These are phyloP conservation scores for Saturnispora saitoi DNA, from an alignment of 805 yeast species.

Conservation along the genomic window DNA sequence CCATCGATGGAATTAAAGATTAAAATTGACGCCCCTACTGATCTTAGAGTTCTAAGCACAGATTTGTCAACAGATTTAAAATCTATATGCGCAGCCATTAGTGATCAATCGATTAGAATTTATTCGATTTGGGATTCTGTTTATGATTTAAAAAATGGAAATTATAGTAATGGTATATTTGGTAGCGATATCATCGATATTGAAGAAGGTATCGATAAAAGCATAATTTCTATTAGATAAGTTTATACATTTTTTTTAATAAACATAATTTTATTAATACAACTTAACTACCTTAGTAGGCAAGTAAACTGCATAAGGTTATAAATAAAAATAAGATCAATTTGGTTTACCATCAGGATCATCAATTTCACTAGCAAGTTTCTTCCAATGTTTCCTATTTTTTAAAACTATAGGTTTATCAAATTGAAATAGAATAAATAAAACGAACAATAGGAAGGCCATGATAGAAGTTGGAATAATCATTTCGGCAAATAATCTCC, in stretches of 20 bases:
- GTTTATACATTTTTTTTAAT: background rate
- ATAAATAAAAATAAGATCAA: conserved; percentile 19
- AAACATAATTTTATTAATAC: background rate
- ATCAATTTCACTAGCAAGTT: conserved; percentile 43
- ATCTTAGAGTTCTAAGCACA: conserved; percentile 57
- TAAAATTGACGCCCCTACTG: conserved; percentile 41
- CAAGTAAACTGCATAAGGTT: background rate
- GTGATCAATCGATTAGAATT: conserved; percentile 70
- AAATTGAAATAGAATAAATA: conserved; percentile 48
- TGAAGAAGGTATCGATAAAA: conserved; percentile 41
- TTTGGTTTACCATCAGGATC: conserved; percentile 88
- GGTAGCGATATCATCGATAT: conserved; percentile 53
- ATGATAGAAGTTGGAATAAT: conserved; percentile 61
- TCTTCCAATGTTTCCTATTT: conserved; percentile 59
- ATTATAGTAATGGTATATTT: conserved; percentile 33
- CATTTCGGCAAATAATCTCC: conserved; percentile 50
- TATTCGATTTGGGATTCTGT: conserved; percentile 60
- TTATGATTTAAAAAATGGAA: conserved; percentile 27
- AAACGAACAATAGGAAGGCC: conserved; percentile 40
- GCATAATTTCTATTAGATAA: conserved; percentile 22
- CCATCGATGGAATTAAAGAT: conserved; percentile 48
- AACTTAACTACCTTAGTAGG: too few species aligned
- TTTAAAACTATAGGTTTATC: conserved; percentile 61
- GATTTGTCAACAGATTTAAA: conserved; percentile 55
- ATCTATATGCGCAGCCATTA: conserved; percentile 63